Evolutionary conservation across 768 basidiomycete species (phyloP).

Genomic region (Phanerochaete sordida): DNA sequence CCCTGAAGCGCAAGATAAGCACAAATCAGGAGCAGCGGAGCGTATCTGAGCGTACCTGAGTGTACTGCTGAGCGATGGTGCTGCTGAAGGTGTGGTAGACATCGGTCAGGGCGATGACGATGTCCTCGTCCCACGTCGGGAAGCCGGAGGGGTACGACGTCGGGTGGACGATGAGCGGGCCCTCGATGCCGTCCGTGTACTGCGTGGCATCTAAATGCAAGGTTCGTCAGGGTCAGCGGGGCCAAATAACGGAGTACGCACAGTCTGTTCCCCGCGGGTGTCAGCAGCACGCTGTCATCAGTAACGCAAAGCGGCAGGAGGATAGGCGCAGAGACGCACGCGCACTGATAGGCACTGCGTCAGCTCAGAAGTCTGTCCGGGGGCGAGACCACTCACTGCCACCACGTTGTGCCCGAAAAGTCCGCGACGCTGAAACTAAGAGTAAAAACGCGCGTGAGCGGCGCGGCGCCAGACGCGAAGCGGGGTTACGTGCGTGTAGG

Average conservation of each 20-base stretch:
- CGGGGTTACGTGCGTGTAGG: conserved; percentile 31
- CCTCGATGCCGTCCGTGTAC: conserved; percentile 49
- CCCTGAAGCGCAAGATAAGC: conserved; percentile 17
- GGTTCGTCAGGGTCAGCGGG: no score
- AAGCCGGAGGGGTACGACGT: conserved; percentile 28
- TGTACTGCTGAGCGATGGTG: conserved; percentile 23
- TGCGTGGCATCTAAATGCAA: conserved; percentile 24
- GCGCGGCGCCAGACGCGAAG: no score
- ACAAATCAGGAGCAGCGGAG: not conserved
- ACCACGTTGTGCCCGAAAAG: conserved; percentile 47
- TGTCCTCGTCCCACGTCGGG: conserved; percentile 37
- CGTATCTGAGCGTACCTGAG: conserved; percentile 13
- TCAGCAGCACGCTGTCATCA: no score
- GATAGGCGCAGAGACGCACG: not conserved
- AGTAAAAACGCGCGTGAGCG: not conserved
- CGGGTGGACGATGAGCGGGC: conserved; percentile 43
- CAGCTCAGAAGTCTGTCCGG: not conserved
- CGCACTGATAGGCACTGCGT: not conserved
- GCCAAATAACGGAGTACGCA: no score
- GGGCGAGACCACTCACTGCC: conserved; percentile 32
- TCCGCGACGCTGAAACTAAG: conserved; percentile 37
- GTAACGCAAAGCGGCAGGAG: no score
- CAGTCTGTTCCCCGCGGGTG: no score
- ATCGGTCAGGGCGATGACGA: conserved; percentile 35
- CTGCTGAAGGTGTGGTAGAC: conserved; percentile 28